Evolutionary conservation across 768 basidiomycete species (phyloP), one percentile per base, ranked within the genome.

Genomic region (Boletus speciosus): DNA sequence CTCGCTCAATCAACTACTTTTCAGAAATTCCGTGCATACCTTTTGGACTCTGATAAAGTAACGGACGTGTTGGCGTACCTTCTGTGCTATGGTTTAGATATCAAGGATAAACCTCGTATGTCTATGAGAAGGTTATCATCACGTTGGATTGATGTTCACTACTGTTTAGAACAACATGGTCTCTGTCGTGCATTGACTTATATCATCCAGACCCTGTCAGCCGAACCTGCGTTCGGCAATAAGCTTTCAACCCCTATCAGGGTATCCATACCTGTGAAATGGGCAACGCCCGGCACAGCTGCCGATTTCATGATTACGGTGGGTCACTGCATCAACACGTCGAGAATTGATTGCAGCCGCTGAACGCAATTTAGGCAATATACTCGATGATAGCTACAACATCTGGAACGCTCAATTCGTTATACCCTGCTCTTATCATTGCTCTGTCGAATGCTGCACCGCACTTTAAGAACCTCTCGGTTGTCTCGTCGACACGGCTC

Each of bases 401-500:
- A 3, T 86, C 91, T 1, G 93, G 93, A 2, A 68, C 76, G 42
- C 75, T 97, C 35, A 88, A 84, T 61, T 88, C 89, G 4, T 72
- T 97, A 19, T 98, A 98, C 69, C 95, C 95, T 2, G 91, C 97
- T 3, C 78, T 98, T 34, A 85, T 97, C 53, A 95, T 98, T 47
- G 82, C 91, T 0, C 74, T 99, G 32, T 84, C 90, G 12, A 99
- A 99, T 69, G 78, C 83, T 14, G 90, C 94, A 0, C 94, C 96
- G 0, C 86, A 90, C 69, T 81, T 97, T 61, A 86, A 85, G 70
- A 81, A 88, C 59, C 76, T 97, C 21, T 85, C 85, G 38, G 82
- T 93, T 45, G 83, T 85, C 32, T 84, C 93, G 12, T 88, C 93
- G 4, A 88, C 90, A 6, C 81, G 90, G 16, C 78, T 99, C 7